phyloP scores from a whole-genome alignment of 148 eudicot species.

The Persicaria tinctoria region DNA sequence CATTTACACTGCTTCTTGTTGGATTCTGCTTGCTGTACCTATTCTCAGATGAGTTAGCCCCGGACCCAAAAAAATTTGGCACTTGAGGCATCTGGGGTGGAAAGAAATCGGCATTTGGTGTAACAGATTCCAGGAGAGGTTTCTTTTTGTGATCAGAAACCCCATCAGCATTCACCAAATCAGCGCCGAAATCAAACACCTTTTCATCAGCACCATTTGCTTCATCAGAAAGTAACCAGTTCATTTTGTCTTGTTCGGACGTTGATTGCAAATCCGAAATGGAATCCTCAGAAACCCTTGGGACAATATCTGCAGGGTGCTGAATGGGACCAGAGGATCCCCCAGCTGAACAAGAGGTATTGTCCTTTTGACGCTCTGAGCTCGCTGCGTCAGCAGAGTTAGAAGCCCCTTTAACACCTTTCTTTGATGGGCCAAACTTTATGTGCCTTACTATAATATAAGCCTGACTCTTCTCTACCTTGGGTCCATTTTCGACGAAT shows the following conservation, averaged over 20 bases:
- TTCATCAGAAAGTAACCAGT: conserved; percentile 23
- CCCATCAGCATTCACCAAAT: conserved; percentile 1
- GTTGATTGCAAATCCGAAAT: conserved; percentile 12
- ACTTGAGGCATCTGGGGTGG: neutral
- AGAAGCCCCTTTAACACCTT: conserved; percentile 40
- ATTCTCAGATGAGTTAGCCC: neutral
- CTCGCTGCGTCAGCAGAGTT: conserved; percentile 7
- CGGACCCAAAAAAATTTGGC: neutral
- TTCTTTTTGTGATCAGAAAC: conserved; percentile 11
- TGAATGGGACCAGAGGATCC: conserved; percentile 6
- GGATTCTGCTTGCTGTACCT: neutral
- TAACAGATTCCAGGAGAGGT: neutral
- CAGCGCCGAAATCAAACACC: conserved; percentile 19
- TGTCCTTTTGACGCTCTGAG: conserved; percentile 11
- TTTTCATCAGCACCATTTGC: conserved; percentile 16
- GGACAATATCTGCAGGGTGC: conserved; percentile 9
- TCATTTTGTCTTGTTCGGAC: conserved; percentile 12
- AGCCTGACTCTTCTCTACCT: conserved; percentile 45
- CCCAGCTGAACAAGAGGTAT: conserved; percentile 3
- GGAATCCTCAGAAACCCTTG: conserved; percentile 18
- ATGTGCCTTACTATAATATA: conserved; percentile 52
- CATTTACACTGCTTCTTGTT: neutral
- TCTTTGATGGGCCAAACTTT: conserved; percentile 67
- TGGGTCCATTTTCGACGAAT: conserved; percentile 57
- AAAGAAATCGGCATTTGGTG: conserved; percentile 1